Base-by-base conservation (phyloP, 352 stramenopile genomes). In the Lagenidium sp. region DNA sequence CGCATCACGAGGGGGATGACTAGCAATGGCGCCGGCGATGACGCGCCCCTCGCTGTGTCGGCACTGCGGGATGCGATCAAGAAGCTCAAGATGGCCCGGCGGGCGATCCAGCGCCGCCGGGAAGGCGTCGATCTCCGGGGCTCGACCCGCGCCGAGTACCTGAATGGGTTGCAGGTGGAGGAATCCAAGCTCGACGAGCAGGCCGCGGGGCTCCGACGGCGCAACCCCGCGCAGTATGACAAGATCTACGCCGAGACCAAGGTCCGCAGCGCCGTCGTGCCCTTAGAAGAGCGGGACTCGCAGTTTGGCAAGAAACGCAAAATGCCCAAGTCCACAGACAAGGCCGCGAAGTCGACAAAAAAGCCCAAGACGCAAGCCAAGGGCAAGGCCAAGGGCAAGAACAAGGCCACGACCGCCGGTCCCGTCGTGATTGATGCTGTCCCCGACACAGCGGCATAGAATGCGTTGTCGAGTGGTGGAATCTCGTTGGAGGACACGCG, bases 121-220 rank as follows among this genome's bases (percentile, higher is more conserved):
- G 41, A 49, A 1, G 55, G 58, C n/a, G 42, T 38, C 20, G 26
- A 65, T 50, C 35, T 65, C 50, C 36, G 44, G 10, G 44, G 44
- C n/a, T 37, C 44, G 22, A 51, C 50, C n/a, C 55, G 44, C 24
- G 36, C 53, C n/a, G 59, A 62, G 26, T 68, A 68, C 32, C 44
- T 58, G 36, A 41, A 65, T 40, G 44, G 62, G 44, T 36, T 68
- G 10, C 21, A 49, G 28, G 15, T 15, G 8, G 28, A 32, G 28
- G 28, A 8, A 8, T 32, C 28, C 8, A 13, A 13, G 28, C 28
- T 32, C 8, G 28, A 32, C 28, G 15, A 15, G 8, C 8, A 32
- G 28, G 28, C 8, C 8, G 28, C 28, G 28, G 28, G 8, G 28
- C 28, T 32, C 8, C 28, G 28, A 13, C 8, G 8, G 28, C 8